phyloP scores from a whole-genome alignment of 176 grass and related monocot species.

The Melocanna baccifera region DNA sequence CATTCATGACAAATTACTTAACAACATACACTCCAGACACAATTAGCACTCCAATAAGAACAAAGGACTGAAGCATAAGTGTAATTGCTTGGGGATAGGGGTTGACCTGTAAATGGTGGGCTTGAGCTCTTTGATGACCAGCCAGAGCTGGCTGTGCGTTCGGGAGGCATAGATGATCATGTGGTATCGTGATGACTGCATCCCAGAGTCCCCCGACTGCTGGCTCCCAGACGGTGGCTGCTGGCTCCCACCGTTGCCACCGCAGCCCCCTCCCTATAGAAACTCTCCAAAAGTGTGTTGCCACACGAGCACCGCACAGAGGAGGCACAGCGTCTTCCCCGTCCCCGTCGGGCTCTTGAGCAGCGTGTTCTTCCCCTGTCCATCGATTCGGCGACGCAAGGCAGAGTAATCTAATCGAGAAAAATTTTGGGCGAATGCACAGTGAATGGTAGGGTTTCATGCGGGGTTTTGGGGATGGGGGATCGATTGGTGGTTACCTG shows the following conservation, averaged over 20 bases:
- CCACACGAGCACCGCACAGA: slow-evolving; percentile 83
- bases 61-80: background rate
- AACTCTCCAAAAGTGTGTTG: slow-evolving; percentile 73
- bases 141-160: slow-evolving; percentile 91
- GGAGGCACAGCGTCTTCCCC: slow-evolving; percentile 83
- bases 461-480: background rate
- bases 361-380: slow-evolving; percentile 73
- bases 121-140: slow-evolving; percentile 92
- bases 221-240: slow-evolving; percentile 44
- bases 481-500: slow-evolving; percentile 41
- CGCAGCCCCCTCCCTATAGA: slow-evolving; percentile 32
- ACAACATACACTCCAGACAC: background rate
- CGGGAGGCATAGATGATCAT: slow-evolving; percentile 91
- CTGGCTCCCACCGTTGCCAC: slow-evolving; percentile 53
- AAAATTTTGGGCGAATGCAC: background rate
- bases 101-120: slow-evolving; percentile 79
- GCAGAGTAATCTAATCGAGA: background rate
- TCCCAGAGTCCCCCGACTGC: slow-evolving; percentile 19
- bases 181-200: slow-evolving; percentile 46
- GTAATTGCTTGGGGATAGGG: background rate
- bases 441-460: slow-evolving; percentile 24
- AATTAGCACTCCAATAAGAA: background rate
- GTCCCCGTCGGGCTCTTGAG: slow-evolving; percentile 93
- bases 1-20: background rate
- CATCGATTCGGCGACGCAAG: background rate